Evolutionary conservation across 2,329 filamentous ascomycete species (phyloP), one percentile per base, ranked within the genome.

Genomic region (Onygenales sp.): DNA sequence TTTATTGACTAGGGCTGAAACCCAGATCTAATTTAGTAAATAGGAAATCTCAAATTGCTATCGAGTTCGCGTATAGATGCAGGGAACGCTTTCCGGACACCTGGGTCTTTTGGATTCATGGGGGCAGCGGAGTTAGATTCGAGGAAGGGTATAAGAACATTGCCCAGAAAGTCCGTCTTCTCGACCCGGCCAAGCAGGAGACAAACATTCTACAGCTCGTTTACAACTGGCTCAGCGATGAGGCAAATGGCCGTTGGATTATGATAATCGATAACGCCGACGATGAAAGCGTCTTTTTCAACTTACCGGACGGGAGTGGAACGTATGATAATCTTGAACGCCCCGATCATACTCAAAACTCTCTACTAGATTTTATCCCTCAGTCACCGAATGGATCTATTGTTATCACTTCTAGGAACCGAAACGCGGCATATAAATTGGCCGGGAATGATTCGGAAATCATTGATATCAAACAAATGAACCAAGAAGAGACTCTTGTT

Each of bases 231-330:
- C 53, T 58, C 17, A 14, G 51, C 5, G 35, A 56, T 1, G 32
- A 57, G 7, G 39, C 11, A 2, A 47, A 46, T 3, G 59, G 61
- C 0, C 42, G 53, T 4, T 68, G 65, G 66, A 43, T 68, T 10
- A 32, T 68, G 0, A 59, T 68, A 10, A 48, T 65, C 43, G 65
- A 68, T 27, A 68, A 67, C 51, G 63, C 60, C 0, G 65, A 69
- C 42, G 61, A 65, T 43, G 35, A 59, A 3, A 54, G 60, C 17
- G 17, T 54, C 7, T 44, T 57, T 57, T 62, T 46, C 65, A 59
- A 61, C 35, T 36, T 4, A n/a, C 21, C 6, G 42, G n/a, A 7
- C 52, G 9, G 11, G 32, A 46, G 9, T 3, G 21, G 21, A 27
- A 27, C 21, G 21, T 49, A 21, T 13, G 13, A 39, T 50, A 52